Evolutionary conservation across 441 rosid genomes (phyloP).

Genomic region (Melianthus villosus): DNA sequence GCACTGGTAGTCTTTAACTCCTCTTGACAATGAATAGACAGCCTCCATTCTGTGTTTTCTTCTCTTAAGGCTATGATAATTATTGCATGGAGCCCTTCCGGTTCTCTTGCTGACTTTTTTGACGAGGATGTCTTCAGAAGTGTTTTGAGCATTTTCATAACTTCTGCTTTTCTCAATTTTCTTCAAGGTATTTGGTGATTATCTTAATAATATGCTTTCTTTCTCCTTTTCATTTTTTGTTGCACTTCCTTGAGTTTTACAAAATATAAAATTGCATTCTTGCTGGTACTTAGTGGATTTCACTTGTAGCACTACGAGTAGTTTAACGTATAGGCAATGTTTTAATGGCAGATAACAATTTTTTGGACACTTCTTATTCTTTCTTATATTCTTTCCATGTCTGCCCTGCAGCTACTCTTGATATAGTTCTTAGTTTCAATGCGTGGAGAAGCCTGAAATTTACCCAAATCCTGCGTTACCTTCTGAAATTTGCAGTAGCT

Average conservation of each 20-base stretch:
- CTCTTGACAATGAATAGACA: slow-evolving; percentile 6
- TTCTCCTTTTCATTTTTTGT: slow-evolving; percentile 1
- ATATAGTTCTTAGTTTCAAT: slow-evolving; percentile 62
- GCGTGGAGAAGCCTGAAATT: slow-evolving; percentile 85
- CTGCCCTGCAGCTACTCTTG: slow-evolving; percentile 54
- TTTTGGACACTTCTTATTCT: not conserved
- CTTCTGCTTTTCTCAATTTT: slow-evolving; percentile 74
- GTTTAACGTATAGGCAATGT: not conserved
- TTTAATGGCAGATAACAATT: too few relatives aligned
- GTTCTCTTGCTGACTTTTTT: slow-evolving; percentile 53
- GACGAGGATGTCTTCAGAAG: slow-evolving; percentile 37
- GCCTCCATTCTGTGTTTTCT: slow-evolving; percentile 5
- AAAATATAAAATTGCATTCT: slow-evolving; percentile 1
- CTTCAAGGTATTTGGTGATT: slow-evolving; percentile 45
- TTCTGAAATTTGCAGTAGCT: slow-evolving; percentile 65
- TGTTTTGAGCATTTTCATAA: slow-evolving; percentile 75
- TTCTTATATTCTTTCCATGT: slow-evolving; percentile 6
- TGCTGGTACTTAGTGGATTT: slow-evolving; percentile 6
- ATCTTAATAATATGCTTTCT: slow-evolving; percentile 7
- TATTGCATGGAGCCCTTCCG: slow-evolving; percentile 70
- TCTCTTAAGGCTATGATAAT: slow-evolving; percentile 77
- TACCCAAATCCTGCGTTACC: slow-evolving; percentile 64
- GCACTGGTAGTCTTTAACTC: slow-evolving; percentile 10
- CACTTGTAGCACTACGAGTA: slow-evolving; percentile 2
- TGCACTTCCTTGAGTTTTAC: slow-evolving; percentile 1